Percentiles rank a stretch among this genome's conserved stretches.
These are phyloP conservation scores for Rickenella mellea DNA, from an alignment of 768 basidiomycete species.

Conservation along the genomic window DNA sequence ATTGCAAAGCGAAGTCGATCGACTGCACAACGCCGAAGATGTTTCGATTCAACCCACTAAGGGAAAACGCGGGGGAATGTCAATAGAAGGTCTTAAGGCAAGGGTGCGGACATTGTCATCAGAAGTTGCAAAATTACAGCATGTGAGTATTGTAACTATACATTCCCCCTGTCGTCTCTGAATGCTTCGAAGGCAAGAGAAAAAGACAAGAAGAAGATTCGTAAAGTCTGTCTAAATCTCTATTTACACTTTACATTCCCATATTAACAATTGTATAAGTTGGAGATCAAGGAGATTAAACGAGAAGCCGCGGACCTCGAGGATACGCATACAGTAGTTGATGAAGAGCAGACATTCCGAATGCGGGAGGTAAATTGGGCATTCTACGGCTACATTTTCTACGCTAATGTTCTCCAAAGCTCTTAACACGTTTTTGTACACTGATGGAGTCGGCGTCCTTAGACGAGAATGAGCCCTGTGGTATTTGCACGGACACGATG, in stretches of 20 bases:
- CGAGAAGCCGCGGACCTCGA: slow-evolving; percentile 29
- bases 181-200: slow-evolving; percentile 8
- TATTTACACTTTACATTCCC: neutral
- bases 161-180: neutral
- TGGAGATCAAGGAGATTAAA: slow-evolving; percentile 23
- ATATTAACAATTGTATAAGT: slow-evolving; percentile 7
- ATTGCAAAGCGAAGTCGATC: slow-evolving; percentile 10
- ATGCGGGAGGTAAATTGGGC: slow-evolving; percentile 32
- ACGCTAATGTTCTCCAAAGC: slow-evolving; percentile 14
- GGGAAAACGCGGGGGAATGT: slow-evolving; percentile 8
- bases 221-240: slow-evolving; percentile 9
- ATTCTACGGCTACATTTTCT: neutral
- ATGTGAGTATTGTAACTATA: slow-evolving; percentile 11
- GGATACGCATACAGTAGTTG: slow-evolving; percentile 17
- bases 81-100: slow-evolving; percentile 6
- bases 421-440: slow-evolving; percentile 29
- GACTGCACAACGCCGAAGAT: slow-evolving; percentile 10
- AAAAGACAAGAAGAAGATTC: slow-evolving; percentile 14
- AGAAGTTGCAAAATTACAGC: slow-evolving; percentile 16
- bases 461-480: slow-evolving; percentile 28
- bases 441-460: slow-evolving; percentile 27
- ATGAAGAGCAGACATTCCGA: slow-evolving; percentile 22
- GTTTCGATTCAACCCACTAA: slow-evolving; percentile 12
- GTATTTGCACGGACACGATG: slow-evolving; percentile 27
- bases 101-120: slow-evolving; percentile 13